phyloP scores from a whole-genome alignment of 179 eudicot species.

The Silene noctiflora region DNA sequence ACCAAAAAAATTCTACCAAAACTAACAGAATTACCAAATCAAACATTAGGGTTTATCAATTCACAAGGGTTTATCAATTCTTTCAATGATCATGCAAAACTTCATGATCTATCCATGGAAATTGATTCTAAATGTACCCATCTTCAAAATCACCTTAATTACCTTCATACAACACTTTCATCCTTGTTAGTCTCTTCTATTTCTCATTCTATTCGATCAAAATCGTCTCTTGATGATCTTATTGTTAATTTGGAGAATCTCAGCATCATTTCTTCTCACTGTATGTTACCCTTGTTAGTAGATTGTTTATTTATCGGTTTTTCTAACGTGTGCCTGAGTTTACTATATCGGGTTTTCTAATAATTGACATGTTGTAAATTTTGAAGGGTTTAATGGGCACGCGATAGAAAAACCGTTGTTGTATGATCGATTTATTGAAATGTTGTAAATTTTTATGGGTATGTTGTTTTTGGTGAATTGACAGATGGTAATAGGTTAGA shows the following conservation, averaged over 20 bases:
- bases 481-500: constrained; percentile 36
- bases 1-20: constrained; percentile 29
- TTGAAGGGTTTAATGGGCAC: too few relatives aligned
- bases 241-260: constrained; percentile 32
- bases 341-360: neutral
- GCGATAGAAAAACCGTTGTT: too few relatives aligned
- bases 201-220: constrained; percentile 40
- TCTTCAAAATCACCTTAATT: constrained; percentile 35
- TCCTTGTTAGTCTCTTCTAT: constrained; percentile 33
- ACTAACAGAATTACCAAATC: constrained; percentile 26
- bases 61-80: constrained; percentile 23
- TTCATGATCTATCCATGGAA: constrained; percentile 20
- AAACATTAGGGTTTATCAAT: constrained; percentile 34
- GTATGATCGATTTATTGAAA: too few relatives aligned
- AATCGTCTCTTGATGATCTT: constrained; percentile 38
- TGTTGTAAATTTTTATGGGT: neutral
- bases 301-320: neutral
- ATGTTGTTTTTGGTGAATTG: constrained; percentile 6
- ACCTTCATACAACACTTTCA: constrained; percentile 34
- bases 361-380: too few relatives aligned
- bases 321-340: neutral
- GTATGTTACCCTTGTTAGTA: constrained; percentile 23
- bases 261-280: constrained; percentile 31
- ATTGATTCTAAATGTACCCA: constrained; percentile 29
- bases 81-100: constrained; percentile 25